A percentile compares a stretch with the other conserved stretches of the same genome.
Conservation (phyloP, 768 basidiomycete species). For the Kwoniella heveanensis region DNA sequence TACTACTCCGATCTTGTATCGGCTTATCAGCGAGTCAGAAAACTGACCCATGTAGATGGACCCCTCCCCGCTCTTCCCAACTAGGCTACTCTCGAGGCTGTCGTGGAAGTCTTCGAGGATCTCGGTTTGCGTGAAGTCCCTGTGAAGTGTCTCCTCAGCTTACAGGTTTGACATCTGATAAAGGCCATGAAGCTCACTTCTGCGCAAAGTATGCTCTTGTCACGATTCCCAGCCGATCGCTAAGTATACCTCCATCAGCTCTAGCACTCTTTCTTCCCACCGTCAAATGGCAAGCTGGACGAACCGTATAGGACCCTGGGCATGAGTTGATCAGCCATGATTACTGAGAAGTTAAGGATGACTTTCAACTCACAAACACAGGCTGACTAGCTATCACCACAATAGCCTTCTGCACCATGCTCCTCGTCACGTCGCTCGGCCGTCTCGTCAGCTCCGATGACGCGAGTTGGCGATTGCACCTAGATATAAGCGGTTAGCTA, state of each 20-base stretch:
- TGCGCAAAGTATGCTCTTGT: constrained; percentile 89
- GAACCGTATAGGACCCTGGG: constrained; percentile 78
- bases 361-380: constrained; percentile 51
- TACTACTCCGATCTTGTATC: too few species aligned
- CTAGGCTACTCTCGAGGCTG: constrained; percentile 73
- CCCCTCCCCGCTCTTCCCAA: constrained; percentile 82
- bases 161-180: too few species aligned
- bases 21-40: too few species aligned
- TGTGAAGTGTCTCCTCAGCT: constrained; percentile 46
- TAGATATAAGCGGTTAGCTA: constrained; percentile 50
- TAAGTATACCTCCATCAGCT: constrained; percentile 41
- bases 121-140: constrained; percentile 81
- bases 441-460: constrained; percentile 74
- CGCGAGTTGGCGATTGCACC: constrained; percentile 93
- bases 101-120: constrained; percentile 86
- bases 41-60: constrained; percentile 88
- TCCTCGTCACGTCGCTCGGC: constrained; percentile 80
- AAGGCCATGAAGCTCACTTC: constrained; percentile 62
- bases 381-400: constrained; percentile 74
- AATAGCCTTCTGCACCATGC: constrained; percentile 96
- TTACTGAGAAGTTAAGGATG: background rate
- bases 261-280: background rate
- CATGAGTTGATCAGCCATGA: constrained; percentile 7
- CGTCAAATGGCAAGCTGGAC: constrained; percentile 20
- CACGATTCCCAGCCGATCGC: constrained; percentile 91